These are phyloP conservation scores for Kodamaea kakaduensis DNA, from an alignment of 805 yeast genomes.

Conservation along the genomic window DNA sequence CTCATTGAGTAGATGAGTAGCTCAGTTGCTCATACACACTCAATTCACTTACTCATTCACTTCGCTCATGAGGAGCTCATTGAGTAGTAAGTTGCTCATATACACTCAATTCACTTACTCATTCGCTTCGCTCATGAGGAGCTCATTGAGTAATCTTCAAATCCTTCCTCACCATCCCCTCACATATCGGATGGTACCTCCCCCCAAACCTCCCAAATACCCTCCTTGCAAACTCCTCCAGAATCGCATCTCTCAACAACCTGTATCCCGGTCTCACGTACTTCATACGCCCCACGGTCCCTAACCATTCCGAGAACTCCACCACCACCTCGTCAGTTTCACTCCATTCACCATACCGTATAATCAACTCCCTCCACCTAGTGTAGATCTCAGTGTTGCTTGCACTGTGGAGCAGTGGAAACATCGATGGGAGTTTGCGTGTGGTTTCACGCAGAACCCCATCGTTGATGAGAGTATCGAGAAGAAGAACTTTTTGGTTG, in stretches of 20 bases:
- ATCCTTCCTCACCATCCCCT: conserved; percentile 75
- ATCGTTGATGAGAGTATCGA: conserved; percentile 20
- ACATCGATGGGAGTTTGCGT: conserved; percentile 14
- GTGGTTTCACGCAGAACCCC: conserved; percentile 15
- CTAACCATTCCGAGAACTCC: conserved; percentile 56
- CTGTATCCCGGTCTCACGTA: conserved; percentile 85
- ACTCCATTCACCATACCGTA: conserved; percentile 18
- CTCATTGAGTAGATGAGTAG: too few species aligned
- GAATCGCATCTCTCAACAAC: conserved; percentile 53
- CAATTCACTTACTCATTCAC: too few species aligned
- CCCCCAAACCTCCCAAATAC: conserved; percentile 59
- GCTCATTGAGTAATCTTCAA: too few species aligned
- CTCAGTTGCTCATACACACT: too few species aligned
- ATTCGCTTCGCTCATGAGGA: too few species aligned
- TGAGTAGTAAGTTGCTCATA: too few species aligned
- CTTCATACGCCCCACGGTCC: conserved; percentile 92
- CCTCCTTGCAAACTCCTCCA: conserved; percentile 57
- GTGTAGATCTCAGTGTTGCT: conserved; percentile 25
- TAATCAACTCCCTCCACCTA: conserved; percentile 21
- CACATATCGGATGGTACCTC: conserved; percentile 82
- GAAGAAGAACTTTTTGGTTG: conserved; percentile 24
- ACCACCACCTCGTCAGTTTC: conserved; percentile 15
- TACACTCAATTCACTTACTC: too few species aligned
- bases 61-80: too few species aligned
- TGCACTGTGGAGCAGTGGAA: conserved; percentile 18